These are phyloP conservation scores for Phallus indusiatus DNA, from an alignment of 768 basidiomycete genomes.

Conservation along the genomic window DNA sequence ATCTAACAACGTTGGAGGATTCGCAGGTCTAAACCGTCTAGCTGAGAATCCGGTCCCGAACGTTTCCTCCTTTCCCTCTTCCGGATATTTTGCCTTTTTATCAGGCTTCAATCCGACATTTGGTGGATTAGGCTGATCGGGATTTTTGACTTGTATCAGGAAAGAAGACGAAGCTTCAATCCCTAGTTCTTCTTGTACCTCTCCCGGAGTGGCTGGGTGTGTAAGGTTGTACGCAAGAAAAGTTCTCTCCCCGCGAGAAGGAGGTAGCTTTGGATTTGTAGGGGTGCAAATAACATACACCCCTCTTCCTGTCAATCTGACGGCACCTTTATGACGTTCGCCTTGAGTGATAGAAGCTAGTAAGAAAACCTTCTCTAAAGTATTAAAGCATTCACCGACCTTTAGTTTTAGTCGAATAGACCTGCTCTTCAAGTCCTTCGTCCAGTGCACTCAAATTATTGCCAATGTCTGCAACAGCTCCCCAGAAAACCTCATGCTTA, in stretches of 20 bases:
- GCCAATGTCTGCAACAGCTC: constrained; percentile 38
- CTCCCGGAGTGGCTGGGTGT: constrained; percentile 36
- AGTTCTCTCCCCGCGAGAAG: constrained; percentile 36
- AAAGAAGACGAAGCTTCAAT: constrained; percentile 46
- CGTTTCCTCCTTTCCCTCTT: constrained; percentile 35
- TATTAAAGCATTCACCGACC: constrained; percentile 24
- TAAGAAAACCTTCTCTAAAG: no score
- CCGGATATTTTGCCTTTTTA: constrained; percentile 36
- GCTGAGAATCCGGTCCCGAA: constrained; percentile 36
- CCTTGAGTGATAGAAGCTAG: constrained; percentile 22
- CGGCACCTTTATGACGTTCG: constrained; percentile 40
- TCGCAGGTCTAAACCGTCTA: constrained; percentile 43
- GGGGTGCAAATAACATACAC: constrained; percentile 49
- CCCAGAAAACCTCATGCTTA: constrained; percentile 46
- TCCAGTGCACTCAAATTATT: constrained; percentile 40
- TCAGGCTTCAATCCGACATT: constrained; percentile 19
- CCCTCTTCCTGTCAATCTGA: constrained; percentile 46
- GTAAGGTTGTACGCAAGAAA: constrained; percentile 53
- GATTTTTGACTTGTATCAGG: constrained; percentile 54
- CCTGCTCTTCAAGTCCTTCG: constrained; percentile 38
- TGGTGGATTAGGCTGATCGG: constrained; percentile 32
- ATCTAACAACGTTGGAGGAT: constrained; percentile 43
- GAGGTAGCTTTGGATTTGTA: constrained; percentile 28
- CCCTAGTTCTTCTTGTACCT: constrained; percentile 47
- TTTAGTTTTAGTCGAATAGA: constrained; percentile 54